A percentile compares a stretch with the other conserved stretches of the same genome.
Conservation (phyloP, 345 rosid species). For the Linum trigynum region DNA sequence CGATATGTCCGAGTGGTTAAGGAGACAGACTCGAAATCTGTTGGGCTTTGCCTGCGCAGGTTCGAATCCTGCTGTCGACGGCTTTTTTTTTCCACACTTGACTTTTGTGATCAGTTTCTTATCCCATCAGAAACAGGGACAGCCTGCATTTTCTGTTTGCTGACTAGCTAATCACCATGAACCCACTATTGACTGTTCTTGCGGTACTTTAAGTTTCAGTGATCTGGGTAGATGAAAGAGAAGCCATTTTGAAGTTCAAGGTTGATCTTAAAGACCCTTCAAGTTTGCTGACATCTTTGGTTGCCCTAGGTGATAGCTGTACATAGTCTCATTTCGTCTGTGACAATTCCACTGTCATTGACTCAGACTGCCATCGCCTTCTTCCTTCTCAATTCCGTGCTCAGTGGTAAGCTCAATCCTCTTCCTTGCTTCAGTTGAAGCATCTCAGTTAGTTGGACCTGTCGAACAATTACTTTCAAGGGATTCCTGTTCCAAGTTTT, state of each 20-base stretch:
- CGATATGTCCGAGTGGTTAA: conserved; percentile 97
- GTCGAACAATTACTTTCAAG: conserved; percentile 8
- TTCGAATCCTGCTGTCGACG: conserved; percentile 99
- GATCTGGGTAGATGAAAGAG: not conserved
- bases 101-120: too few relatives aligned
- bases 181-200: too few relatives aligned
- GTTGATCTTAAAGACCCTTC: not conserved
- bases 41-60: conserved; percentile 99
- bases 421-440: conserved; percentile 10
- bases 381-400: not conserved
- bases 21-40: conserved; percentile 99
- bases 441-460: conserved; percentile 14
- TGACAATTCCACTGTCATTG: not conserved
- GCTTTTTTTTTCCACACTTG: too few relatives aligned
- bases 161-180: too few relatives aligned
- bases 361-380: not conserved
- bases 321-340: not conserved
- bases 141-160: too few relatives aligned
- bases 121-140: too few relatives aligned
- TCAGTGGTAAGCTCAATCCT: conserved; percentile 6
- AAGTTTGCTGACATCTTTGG: not conserved
- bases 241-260: not conserved
- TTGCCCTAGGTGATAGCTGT: not conserved
- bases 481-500: conserved; percentile 6
- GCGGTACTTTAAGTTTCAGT: too few relatives aligned